phyloP scores from a whole-genome alignment of 257 asterid genomes.

The Lycium barbarum region DNA sequence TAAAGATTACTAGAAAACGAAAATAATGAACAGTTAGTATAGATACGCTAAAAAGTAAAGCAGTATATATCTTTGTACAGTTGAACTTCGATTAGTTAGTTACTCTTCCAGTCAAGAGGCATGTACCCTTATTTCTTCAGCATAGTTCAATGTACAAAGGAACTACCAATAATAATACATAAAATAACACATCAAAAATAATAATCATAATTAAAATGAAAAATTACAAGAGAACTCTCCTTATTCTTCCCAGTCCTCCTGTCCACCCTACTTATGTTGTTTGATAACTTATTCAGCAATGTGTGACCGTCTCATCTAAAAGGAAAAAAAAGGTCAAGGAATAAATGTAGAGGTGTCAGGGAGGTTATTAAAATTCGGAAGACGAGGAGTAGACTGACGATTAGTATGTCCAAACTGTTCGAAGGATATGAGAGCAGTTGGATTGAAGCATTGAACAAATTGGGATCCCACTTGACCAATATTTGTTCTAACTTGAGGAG shows the following conservation, averaged over 20 bases:
- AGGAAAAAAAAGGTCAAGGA: slow-evolving; percentile 25
- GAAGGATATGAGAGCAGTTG: slow-evolving; percentile 49
- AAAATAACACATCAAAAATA: slow-evolving; percentile 26
- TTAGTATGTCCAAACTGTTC: slow-evolving; percentile 38
- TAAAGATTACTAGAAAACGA: not conserved
- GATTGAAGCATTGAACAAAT: slow-evolving; percentile 39
- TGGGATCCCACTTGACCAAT: slow-evolving; percentile 28
- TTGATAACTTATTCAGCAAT: not conserved
- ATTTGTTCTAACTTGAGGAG: slow-evolving; percentile 26
- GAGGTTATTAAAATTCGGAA: slow-evolving; percentile 32
- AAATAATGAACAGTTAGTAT: not conserved
- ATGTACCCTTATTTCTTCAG: slow-evolving; percentile 25
- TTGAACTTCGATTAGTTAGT: slow-evolving; percentile 26
- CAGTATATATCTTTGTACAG: slow-evolving; percentile 13
- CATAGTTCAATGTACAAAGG: slow-evolving; percentile 23
- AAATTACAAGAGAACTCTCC: not conserved
- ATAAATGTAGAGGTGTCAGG: slow-evolving; percentile 32
- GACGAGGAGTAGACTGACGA: slow-evolving; percentile 31
- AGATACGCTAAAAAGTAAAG: not conserved
- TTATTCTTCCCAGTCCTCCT: slow-evolving; percentile 28
- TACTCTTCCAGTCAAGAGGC: slow-evolving; percentile 28
- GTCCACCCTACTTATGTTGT: not conserved
- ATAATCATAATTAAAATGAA: not conserved
- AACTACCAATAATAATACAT: slow-evolving; percentile 9
- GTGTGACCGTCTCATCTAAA: not conserved